Evolutionary conservation across 768 basidiomycete genomes (phyloP), one percentile per base, ranked within the genome.

Genomic region (Mycena albidolilacea): DNA sequence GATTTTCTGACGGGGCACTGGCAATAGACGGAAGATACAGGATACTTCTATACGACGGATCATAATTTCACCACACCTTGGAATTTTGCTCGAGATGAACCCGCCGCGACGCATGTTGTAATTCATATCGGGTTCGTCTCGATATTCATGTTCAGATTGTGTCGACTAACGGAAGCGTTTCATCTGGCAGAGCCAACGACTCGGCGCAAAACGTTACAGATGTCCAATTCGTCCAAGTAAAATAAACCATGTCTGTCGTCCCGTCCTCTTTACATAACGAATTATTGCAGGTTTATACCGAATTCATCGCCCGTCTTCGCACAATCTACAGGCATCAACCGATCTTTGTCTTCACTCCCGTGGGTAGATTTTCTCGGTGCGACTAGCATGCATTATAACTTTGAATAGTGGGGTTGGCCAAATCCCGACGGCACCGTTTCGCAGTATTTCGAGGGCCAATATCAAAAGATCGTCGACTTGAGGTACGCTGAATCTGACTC

Each of bases 1-100:
- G 19, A 44, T 37, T 72, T 30, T 58, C 30, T 71, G 19, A 58
- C 64, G 43, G 5, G 41, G 12, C 23, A 23, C 23, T 23, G 23
- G 23, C 50, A 55, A 17, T 63, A 90, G 88, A 90, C 89, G 1
- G 89, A 90, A 77, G 88, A 91, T 73, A 88, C 86, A 2, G 88
- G 88, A 0, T 90, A 83, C 73, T 87, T 83, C 76, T 87, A 87
- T 76, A 88, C 86, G 0, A 80, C 82, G 17, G 87, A 90, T 75
- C 90, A 91, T 80, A 90, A 90, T 77, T 90, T 82, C 79, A 90
- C 89, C 5, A 90, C 90, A 1, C 86, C 87, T 4, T 91, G 89
- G 89, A 76, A 90, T 73, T 90, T 91, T 75, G 70, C 78, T 5
- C 81, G 83, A 4, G 89, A 91, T 72, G 75, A 78, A 4, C 88